These are phyloP conservation scores for Zygosaccharomyces pseudorouxii DNA, from an alignment of 805 yeast genomes.

Conservation along the genomic window DNA sequence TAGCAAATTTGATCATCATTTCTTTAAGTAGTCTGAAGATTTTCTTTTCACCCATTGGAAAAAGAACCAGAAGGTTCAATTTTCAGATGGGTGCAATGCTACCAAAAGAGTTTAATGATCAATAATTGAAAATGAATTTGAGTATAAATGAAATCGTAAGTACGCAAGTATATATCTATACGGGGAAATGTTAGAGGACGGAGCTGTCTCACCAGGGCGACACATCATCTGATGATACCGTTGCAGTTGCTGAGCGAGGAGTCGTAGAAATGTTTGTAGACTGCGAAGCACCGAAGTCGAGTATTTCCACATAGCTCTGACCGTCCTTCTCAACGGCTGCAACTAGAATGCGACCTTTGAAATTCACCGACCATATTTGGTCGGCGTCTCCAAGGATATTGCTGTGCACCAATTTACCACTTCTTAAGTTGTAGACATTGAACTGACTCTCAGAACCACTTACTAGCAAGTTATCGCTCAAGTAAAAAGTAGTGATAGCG, in stretches of 20 bases:
- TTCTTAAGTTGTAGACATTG: conserved; percentile 79
- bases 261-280: background rate
- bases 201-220: background rate
- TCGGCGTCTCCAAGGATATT: conserved; percentile 75
- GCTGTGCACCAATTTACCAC: conserved; percentile 66
- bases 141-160: too few relatives aligned
- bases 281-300: conserved; percentile 57
- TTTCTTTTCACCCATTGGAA: too few relatives aligned
- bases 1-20: too few relatives aligned
- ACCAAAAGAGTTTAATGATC: too few relatives aligned
- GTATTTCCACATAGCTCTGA: conserved; percentile 73
- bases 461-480: conserved; percentile 75
- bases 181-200: too few relatives aligned
- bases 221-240: conserved; percentile 1
- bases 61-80: too few relatives aligned
- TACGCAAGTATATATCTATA: too few relatives aligned
- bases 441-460: conserved; percentile 87
- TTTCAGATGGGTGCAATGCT: too few relatives aligned
- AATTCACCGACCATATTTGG: conserved; percentile 91
- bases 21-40: too few relatives aligned
- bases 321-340: conserved; percentile 81
- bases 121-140: too few relatives aligned
- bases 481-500: conserved; percentile 91
- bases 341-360: conserved; percentile 77
- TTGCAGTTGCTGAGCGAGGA: conserved; percentile 5